Base-by-base conservation (phyloP, 331 rosid genomes). In the Dryas integrifolia region DNA sequence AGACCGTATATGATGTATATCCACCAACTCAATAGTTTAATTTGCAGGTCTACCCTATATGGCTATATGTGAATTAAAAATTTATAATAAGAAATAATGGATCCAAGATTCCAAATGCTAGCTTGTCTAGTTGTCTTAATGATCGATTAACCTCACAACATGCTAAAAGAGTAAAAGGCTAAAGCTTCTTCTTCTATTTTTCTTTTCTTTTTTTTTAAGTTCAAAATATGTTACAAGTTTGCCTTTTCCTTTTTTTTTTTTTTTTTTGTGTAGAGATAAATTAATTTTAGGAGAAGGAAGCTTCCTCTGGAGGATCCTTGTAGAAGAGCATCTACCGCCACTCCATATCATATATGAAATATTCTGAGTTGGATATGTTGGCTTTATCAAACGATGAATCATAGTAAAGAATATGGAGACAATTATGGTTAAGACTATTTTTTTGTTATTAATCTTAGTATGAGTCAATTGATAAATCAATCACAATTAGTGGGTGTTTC, bases 1-100 rank as follows among this genome's bases (percentile, higher is more conserved):
- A n/a, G 58, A 65, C 78, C 8, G 72, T 65, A 74, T 21, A 21
- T 21, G 24, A 21, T 21, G 24, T 21, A 21, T 52, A 65, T 43
- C 78, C 55, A 65, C 67, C 78, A 44, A 55, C 64, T 45, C 4
- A 30, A 65, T 44, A 2, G 52, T 24, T n/a, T 43, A 21, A 56
- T 56, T 70, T 56, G 64, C 24, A 15, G 24, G 49, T 40, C 4
- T 30, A 30, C 35, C 35, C 35, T 30, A 30, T 30, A 1, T 30
- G 35, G 1, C 35, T 30, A 30, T 2, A 1, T 30, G 35, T 30
- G 35, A 30, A 30, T 30, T 30, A 30, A 30, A 26, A 30, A 30
- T 30, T 30, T 30, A 30, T 30, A 30, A 30, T 30, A 30, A 30
- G 35, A 30, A 30, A 30, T 30, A 30, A 30, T 30, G 35, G 35